Evolutionary conservation across 2,329 filamentous ascomycete genomes (phyloP).

Genomic region (Epichloe scottii): DNA sequence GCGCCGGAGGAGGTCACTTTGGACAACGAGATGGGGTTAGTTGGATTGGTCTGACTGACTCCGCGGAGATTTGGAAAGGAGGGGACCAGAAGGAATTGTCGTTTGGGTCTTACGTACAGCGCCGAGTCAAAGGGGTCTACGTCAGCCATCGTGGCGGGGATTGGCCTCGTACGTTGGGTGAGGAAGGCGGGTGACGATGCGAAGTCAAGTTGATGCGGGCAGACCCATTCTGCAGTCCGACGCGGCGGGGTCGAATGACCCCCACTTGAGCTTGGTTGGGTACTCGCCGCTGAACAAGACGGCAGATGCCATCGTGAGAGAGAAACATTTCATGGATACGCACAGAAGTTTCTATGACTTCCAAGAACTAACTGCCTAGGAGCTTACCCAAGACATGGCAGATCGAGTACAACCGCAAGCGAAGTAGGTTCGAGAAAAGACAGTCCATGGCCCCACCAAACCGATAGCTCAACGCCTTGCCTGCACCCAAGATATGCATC

Average conservation of each 20-base stretch:
- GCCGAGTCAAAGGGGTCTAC: slow-evolving; percentile 64
- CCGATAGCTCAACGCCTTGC: slow-evolving; percentile 1
- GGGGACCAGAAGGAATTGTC: neutral
- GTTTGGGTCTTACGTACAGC: slow-evolving; percentile 41
- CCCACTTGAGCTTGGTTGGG: neutral
- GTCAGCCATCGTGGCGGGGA: slow-evolving; percentile 29
- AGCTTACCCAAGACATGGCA: too few relatives aligned
- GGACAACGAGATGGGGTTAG: slow-evolving; percentile 1
- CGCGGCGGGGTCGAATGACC: neutral
- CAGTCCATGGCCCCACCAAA: neutral
- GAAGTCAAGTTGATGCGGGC: neutral
- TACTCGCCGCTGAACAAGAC: neutral
- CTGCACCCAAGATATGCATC: slow-evolving; percentile 2
- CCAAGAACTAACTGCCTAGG: too few relatives aligned
- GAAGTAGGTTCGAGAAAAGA: too few relatives aligned
- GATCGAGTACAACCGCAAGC: too few relatives aligned
- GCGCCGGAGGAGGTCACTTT: slow-evolving; percentile 90
- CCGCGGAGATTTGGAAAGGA: neutral
- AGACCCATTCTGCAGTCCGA: neutral
- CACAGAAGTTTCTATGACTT: too few relatives aligned
- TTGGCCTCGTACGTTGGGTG: neutral
- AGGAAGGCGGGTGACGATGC: neutral
- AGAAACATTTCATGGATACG: too few relatives aligned
- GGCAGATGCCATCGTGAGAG: too few relatives aligned
- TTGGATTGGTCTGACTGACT: neutral